Percentiles rank a stretch among this genome's conserved stretches.
Conservation (phyloP, 495 filamentous ascomycete genomes). For the Penicillium longicatenatum region DNA sequence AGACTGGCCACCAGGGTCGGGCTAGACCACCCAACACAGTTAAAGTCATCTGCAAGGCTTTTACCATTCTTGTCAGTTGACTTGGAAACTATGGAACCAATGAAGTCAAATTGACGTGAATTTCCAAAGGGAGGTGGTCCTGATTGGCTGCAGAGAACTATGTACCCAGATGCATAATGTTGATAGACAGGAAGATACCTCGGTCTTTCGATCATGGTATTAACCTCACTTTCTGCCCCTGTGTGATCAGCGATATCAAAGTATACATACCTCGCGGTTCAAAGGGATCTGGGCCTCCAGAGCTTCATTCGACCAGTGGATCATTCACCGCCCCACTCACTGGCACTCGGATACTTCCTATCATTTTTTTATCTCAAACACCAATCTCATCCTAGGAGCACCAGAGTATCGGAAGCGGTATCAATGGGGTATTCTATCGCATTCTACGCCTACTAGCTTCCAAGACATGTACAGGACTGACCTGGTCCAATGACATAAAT, state of each 20-base stretch:
- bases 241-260: background rate
- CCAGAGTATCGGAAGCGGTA: background rate
- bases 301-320: constrained; percentile 1
- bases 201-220: too few relatives aligned
- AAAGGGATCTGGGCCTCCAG: background rate
- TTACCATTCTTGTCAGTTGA: constrained; percentile 9
- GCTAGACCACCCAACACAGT: background rate
- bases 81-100: constrained; percentile 7
- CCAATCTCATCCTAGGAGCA: background rate
- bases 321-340: constrained; percentile 14
- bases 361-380: constrained; percentile 5
- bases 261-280: background rate
- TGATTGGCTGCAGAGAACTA: background rate
- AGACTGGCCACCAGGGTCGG: constrained; percentile 7
- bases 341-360: constrained; percentile 4
- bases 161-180: background rate
- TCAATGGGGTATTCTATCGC: background rate
- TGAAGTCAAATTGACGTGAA: background rate
- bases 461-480: background rate
- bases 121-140: background rate
- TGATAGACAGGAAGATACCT: background rate
- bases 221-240: too few relatives aligned
- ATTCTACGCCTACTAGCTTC: background rate
- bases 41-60: constrained; percentile 7
- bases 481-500: constrained; percentile 2